Percentiles rank a stretch among this genome's conserved stretches.
These are phyloP conservation scores for Sugiyamaella americana DNA, from an alignment of 805 yeast species.

Conservation along the genomic window DNA sequence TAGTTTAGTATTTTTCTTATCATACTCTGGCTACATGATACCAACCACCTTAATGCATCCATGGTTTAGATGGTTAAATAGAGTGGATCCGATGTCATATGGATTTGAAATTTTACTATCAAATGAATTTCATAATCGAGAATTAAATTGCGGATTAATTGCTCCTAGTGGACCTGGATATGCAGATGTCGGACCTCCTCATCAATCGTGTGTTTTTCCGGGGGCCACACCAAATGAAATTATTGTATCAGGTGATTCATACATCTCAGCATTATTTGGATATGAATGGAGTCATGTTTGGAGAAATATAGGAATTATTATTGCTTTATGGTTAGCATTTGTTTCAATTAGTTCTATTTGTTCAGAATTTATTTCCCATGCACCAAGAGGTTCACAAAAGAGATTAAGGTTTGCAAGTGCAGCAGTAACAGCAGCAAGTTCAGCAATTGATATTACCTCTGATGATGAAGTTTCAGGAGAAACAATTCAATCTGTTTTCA, in stretches of 20 bases:
- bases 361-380: slow-evolving; percentile 31
- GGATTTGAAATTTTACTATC: slow-evolving; percentile 14
- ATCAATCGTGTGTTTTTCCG: slow-evolving; percentile 51
- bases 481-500: not conserved
- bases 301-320: slow-evolving; percentile 70
- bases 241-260: slow-evolving; percentile 54
- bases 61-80: slow-evolving; percentile 64
- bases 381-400: slow-evolving; percentile 16
- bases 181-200: slow-evolving; percentile 31
- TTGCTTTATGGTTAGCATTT: slow-evolving; percentile 45
- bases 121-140: slow-evolving; percentile 51
- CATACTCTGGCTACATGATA: slow-evolving; percentile 58
- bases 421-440: not conserved
- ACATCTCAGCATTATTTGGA: slow-evolving; percentile 42
- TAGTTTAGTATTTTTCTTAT: slow-evolving; percentile 41
- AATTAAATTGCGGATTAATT: slow-evolving; percentile 45
- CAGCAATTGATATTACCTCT: not conserved
- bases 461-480: not conserved
- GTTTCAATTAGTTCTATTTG: slow-evolving; percentile 26
- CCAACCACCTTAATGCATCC: slow-evolving; percentile 57
- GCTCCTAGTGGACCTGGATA: slow-evolving; percentile 59
- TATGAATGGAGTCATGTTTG: slow-evolving; percentile 59
- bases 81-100: slow-evolving; percentile 15
- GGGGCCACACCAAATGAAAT: slow-evolving; percentile 54
- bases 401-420: not conserved